Evolutionary conservation across 108 stramenopile species (phyloP), one percentile per base, ranked within the genome.

Genomic region (Cyclostephanos tholiformis): DNA sequence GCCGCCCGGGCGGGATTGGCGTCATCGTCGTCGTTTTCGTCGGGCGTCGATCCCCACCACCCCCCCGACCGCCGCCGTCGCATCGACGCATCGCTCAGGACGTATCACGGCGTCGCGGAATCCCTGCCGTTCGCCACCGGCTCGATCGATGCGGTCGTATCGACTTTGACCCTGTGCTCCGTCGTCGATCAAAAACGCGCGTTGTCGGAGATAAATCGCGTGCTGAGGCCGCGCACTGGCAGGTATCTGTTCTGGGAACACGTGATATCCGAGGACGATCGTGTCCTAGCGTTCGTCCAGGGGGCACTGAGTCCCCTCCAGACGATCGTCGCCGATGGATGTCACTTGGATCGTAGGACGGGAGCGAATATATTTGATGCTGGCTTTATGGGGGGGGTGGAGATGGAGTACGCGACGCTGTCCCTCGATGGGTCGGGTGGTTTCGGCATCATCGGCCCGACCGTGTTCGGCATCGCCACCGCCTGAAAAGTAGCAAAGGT

Each of bases 221-320:
- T 91, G 14, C 35, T 94, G 20, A 74, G 84, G 64, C 80, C 86
- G 0, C 60, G 63, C 30, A 85, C 84, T 0, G 93, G 90, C 2
- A 84, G 79, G 25, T 91, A 89, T 63, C 79, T 88, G n/a, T 94
- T 86, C 62, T 84, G 90, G 63, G 93, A 94, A 65, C 93, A 94
- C 68, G 86, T 89, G 11, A 63, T 85, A 22, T 87, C 90, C 0
- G 75, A 88, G 41, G 62, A 59, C 22, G 82, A 84, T 38, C 67
- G 78, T 6, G 77, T 76, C 4, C 61, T 95, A 49, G 81, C 78
- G 23, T 57, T 72, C 25, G 80, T 88, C 55, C 94, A 95, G 64
- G 29, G 56, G 57, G 19, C 67, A 2, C 67, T 95, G 49, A 88
- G 85, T 75, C 89, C 88, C 14, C 29, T 91, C 50, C 94, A 95